Evolutionary conservation across 2,329 filamentous ascomycete species (phyloP).

Genomic region (Paramyrothecium roridum): DNA sequence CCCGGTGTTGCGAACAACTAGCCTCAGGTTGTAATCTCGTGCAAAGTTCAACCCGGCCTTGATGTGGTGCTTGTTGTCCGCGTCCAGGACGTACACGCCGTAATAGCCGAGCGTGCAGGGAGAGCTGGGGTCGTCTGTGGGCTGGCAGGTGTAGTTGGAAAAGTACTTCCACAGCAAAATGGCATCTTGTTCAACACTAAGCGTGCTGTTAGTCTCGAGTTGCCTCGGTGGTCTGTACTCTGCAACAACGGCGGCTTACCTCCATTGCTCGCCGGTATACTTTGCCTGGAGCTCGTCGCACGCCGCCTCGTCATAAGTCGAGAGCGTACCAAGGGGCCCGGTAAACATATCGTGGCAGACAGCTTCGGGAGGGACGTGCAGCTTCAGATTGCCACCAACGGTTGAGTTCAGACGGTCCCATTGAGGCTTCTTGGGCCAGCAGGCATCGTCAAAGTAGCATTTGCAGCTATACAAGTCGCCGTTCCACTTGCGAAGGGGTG

Average conservation of each 20-base stretch:
- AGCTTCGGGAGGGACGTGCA: slow-evolving; percentile 24
- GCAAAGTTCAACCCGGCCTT: slow-evolving; percentile 31
- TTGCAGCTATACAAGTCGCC: slow-evolving; percentile 25
- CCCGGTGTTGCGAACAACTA: slow-evolving; percentile 55
- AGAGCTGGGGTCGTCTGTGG: slow-evolving; percentile 27
- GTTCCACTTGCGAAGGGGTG: slow-evolving; percentile 13
- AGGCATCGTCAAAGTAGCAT: slow-evolving; percentile 25
- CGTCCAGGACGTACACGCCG: slow-evolving; percentile 25
- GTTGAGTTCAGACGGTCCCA: slow-evolving; percentile 29
- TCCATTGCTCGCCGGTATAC: slow-evolving; percentile 31
- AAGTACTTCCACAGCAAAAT: slow-evolving; percentile 38
- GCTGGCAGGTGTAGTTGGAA: slow-evolving; percentile 24
- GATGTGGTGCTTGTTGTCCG: slow-evolving; percentile 7
- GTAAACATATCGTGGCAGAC: slow-evolving; percentile 33
- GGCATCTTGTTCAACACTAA: slow-evolving; percentile 21
- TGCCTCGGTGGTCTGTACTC: not conserved
- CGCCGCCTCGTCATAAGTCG: slow-evolving; percentile 30
- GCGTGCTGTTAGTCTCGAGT: not conserved
- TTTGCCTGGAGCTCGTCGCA: slow-evolving; percentile 26
- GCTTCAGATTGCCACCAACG: slow-evolving; percentile 29
- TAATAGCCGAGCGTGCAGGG: slow-evolving; percentile 37
- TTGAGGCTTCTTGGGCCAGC: slow-evolving; percentile 22
- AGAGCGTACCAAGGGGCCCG: slow-evolving; percentile 30
- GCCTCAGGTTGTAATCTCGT: slow-evolving; percentile 42
- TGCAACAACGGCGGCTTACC: slow-evolving; percentile 21